Evolutionary conservation across 108 stramenopile species (phyloP).

Genomic region (Chaetoceros muelleri): DNA sequence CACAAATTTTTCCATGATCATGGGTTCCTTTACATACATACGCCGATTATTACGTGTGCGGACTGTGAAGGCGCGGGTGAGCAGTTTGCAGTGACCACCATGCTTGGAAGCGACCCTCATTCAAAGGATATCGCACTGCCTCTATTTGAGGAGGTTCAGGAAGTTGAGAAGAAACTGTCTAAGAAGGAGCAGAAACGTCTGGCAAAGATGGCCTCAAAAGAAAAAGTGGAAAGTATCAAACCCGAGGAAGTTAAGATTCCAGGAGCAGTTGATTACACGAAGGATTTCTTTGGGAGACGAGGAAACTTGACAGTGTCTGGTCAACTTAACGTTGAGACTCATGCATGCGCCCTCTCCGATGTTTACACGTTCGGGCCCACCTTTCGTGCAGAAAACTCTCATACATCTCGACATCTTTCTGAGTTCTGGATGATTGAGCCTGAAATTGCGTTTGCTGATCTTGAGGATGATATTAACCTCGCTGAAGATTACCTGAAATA

Average conservation of each 20-base stretch:
- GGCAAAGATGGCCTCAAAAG: conserved; percentile 14
- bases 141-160: conserved; percentile 7
- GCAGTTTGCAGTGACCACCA: conserved; percentile 68
- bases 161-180: conserved; percentile 13
- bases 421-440: conserved; percentile 96
- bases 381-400: conserved; percentile 92
- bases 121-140: background rate
- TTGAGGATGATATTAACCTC: conserved; percentile 75
- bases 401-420: conserved; percentile 89
- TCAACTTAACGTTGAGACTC: conserved; percentile 90
- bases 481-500: conserved; percentile 94
- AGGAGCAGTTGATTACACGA: conserved; percentile 51
- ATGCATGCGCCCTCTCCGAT: conserved; percentile 81
- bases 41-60: conserved; percentile 69
- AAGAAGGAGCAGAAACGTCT: conserved; percentile 27
- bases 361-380: conserved; percentile 94
- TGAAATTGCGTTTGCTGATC: conserved; percentile 81
- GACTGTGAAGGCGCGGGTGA: conserved; percentile 98
- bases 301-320: conserved; percentile 84
- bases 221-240: conserved; percentile 6
- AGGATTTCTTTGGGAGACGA: conserved; percentile 70
- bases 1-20: conserved; percentile 78
- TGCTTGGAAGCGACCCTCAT: conserved; percentile 40
- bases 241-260: conserved; percentile 28
- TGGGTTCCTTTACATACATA: conserved; percentile 79